Percentiles rank a stretch among this genome's conserved stretches.
Evolutionary conservation across 768 basidiomycete species (phyloP).

Genomic region (Trametes sanguinea): DNA sequence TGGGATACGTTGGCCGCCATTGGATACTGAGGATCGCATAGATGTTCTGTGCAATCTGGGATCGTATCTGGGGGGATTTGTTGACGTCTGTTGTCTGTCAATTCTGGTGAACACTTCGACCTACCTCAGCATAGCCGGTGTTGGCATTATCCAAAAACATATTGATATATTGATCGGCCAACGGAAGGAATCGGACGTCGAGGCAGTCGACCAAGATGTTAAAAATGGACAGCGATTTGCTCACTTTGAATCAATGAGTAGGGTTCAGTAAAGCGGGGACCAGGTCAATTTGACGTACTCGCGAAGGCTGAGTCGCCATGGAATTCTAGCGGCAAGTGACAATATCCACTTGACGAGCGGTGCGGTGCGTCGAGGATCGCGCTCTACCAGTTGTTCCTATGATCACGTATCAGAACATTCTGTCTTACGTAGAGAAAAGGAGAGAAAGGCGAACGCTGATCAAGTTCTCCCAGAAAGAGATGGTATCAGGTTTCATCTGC

Average conservation of each 20-base stretch:
- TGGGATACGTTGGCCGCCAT: slow-evolving; percentile 71
- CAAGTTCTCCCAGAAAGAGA: slow-evolving; percentile 71
- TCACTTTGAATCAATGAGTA: slow-evolving; percentile 51
- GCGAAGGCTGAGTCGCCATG: slow-evolving; percentile 84
- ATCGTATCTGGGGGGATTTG: slow-evolving; percentile 53
- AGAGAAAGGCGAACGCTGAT: slow-evolving; percentile 47
- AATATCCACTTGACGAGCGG: slow-evolving; percentile 78
- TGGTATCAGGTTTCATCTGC: slow-evolving; percentile 85
- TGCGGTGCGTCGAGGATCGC: slow-evolving; percentile 79
- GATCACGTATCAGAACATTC: background rate
- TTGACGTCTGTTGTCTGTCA: background rate
- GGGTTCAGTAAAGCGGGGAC: slow-evolving; percentile 6
- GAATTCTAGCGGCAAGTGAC: slow-evolving; percentile 79
- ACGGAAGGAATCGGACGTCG: slow-evolving; percentile 64
- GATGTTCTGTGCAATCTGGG: slow-evolving; percentile 67
- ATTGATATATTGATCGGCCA: slow-evolving; percentile 68
- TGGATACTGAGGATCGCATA: slow-evolving; percentile 56
- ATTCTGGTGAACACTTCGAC: too few relatives aligned
- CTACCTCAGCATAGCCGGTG: slow-evolving; percentile 84
- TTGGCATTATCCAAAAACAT: slow-evolving; percentile 75
- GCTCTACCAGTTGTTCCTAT: slow-evolving; percentile 50
- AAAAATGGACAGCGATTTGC: slow-evolving; percentile 69
- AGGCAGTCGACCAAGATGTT: slow-evolving; percentile 66
- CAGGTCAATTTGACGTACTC: slow-evolving; percentile 47
- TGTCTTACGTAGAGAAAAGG: slow-evolving; percentile 3